Evolutionary conservation across 495 filamentous ascomycete genomes (phyloP).

Genomic region (Neurospora sp.): DNA sequence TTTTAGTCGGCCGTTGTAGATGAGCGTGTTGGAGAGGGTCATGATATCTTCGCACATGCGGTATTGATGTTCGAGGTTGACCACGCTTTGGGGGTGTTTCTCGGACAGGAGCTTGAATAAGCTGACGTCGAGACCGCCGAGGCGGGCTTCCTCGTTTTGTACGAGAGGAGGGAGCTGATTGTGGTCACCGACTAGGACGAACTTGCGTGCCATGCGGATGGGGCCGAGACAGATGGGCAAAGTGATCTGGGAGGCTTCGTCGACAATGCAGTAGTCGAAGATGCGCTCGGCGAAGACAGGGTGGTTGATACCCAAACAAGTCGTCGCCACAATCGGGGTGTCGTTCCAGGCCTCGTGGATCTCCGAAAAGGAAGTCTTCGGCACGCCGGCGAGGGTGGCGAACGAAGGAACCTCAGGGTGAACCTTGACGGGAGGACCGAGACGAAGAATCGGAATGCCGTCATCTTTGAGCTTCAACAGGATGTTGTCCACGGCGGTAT

Average conservation of each 20-base stretch:
- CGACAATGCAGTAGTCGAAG: constrained; percentile 97
- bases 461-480: constrained; percentile 78
- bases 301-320: constrained; percentile 85
- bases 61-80: constrained; percentile 90
- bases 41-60: constrained; percentile 97
- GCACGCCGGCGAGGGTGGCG: constrained; percentile 60
- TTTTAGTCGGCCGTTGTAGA: constrained; percentile 81
- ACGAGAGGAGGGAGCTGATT: constrained; percentile 91
- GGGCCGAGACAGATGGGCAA: constrained; percentile 88
- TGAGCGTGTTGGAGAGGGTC: constrained; percentile 83
- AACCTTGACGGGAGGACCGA: constrained; percentile 74
- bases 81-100: constrained; percentile 72
- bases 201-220: constrained; percentile 85
- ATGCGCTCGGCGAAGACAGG: constrained; percentile 75
- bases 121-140: constrained; percentile 82
- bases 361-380: constrained; percentile 68
- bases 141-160: constrained; percentile 76
- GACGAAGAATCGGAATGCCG: constrained; percentile 67
- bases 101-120: constrained; percentile 91
- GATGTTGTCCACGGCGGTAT: constrained; percentile 97
- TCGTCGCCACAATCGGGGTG: constrained; percentile 84
- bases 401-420: constrained; percentile 80
- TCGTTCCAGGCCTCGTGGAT: constrained; percentile 71
- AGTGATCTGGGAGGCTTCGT: constrained; percentile 96
- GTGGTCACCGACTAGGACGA: constrained; percentile 93